phyloP scores from a whole-genome alignment of 805 yeast genomes.

The Ogataea allantospora region DNA sequence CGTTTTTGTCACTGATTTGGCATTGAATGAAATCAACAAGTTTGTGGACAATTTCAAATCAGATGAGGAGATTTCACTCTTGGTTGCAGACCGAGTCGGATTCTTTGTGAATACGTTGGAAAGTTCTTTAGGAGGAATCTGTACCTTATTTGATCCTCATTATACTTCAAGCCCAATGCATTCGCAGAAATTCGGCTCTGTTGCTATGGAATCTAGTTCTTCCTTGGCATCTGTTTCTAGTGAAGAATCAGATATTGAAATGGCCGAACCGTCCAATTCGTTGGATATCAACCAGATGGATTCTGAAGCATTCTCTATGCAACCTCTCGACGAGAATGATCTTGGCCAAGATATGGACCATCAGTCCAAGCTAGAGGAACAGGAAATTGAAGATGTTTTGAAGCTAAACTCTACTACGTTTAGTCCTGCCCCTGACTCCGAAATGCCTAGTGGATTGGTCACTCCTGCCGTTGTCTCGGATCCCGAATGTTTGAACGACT shows the following conservation, averaged over 20 bases:
- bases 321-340: not conserved
- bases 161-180: constrained; percentile 35
- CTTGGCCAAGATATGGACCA: constrained; percentile 1
- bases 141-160: constrained; percentile 72
- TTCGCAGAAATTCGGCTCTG: constrained; percentile 7
- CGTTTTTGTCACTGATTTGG: constrained; percentile 43
- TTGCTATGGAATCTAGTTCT: constrained; percentile 22
- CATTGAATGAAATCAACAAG: constrained; percentile 52
- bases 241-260: constrained; percentile 1
- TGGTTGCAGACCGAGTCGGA: constrained; percentile 24
- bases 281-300: not conserved
- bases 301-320: not conserved
- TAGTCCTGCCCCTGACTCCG: constrained; percentile 29
- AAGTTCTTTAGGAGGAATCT: constrained; percentile 57
- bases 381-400: not conserved
- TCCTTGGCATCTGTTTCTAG: constrained; percentile 13
- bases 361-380: not conserved
- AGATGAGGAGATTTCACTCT: constrained; percentile 23
- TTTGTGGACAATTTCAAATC: constrained; percentile 52
- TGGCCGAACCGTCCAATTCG: not conserved
- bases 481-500: constrained; percentile 43
- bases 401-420: not conserved
- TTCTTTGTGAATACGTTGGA: constrained; percentile 27
- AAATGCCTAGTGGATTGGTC: constrained; percentile 29
- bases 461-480: constrained; percentile 36